Base-by-base conservation (phyloP, 2,329 filamentous ascomycete genomes). In the Colletotrichum plurivorum region DNA sequence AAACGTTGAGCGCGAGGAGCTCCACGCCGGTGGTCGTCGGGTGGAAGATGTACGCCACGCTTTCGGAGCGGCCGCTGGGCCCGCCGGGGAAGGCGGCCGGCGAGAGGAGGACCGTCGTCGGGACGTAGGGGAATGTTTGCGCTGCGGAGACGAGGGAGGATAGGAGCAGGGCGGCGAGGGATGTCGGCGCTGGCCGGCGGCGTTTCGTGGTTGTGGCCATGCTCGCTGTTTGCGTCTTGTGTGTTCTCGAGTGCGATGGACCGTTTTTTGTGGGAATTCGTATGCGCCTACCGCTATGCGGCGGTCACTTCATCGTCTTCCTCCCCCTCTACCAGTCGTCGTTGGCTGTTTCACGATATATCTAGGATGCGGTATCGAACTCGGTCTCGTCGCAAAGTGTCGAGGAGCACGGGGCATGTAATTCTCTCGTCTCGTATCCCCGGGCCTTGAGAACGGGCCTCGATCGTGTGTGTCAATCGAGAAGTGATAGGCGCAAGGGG, bases 41-140 rank as follows among this genome's bases (percentile, higher is more conserved):
- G 41, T 86, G 83, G 74, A 97, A 90, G 72, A 95, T 85, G 78
- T 96, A 97, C 68, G 90, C 90, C 39, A 88, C 77, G 20, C 89
- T 84, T 69, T 72, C 77, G 18, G 72, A 78, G 63, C 73, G 78
- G 71, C 73, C 75, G 75, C 76, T 78, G 36, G 73, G 65, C 41
- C 82, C 81, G 22, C 82, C 78, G 70, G 87, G 84, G 31, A 36
- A 36, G 61, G 83, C 78, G 66, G 80, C 76, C 66, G 80, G 76
- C 7, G 87, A 84, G 53, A 90, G 85, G 67, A 95, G 87, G 60
- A 97, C 86, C 36, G 88, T 89, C 0, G 94, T 94, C 3, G 94
- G 92, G 63, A 91, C 90, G 82, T 97, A 97, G 27, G 94, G 94
- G 60, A 94, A 85, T 56, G 78, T 78, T 74, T 85, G 82, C 59